phyloP scores from a whole-genome alignment of 1,284 basidiomycete genomes.

The Mycosarcoma maydis region DNA sequence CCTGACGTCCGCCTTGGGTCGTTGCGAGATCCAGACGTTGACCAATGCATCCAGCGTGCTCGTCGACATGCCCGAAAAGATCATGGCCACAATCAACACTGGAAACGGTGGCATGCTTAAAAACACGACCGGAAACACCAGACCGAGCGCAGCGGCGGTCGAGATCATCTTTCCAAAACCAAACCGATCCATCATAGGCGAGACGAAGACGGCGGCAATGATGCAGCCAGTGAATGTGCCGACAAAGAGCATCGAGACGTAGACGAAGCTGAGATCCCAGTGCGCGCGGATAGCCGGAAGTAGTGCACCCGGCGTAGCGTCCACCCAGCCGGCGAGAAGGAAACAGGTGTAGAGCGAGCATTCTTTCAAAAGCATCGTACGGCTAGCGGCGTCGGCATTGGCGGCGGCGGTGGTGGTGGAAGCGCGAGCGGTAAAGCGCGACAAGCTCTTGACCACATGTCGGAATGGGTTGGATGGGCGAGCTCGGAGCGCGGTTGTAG shows the following conservation, averaged over 20 bases:
- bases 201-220: constrained; percentile 27
- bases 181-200: constrained; percentile 33
- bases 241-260: constrained; percentile 49
- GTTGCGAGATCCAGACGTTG: constrained; percentile 42
- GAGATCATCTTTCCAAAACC: constrained; percentile 43
- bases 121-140: constrained; percentile 34
- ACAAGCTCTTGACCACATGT: constrained; percentile 24
- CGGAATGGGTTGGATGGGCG: constrained; percentile 11
- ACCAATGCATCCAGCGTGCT: constrained; percentile 33
- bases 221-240: constrained; percentile 49
- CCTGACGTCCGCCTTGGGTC: constrained; percentile 41
- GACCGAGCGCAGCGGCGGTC: constrained; percentile 18
- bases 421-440: constrained; percentile 1
- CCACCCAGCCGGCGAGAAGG: constrained; percentile 45
- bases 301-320: constrained; percentile 45
- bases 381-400: constrained; percentile 3
- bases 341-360: constrained; percentile 38
- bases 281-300: constrained; percentile 43
- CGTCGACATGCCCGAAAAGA: constrained; percentile 30
- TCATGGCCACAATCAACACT: constrained; percentile 42
- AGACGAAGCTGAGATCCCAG: constrained; percentile 38
- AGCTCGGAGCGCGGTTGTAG: constrained; percentile 3
- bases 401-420: neutral
- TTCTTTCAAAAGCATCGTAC: constrained; percentile 39
- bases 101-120: constrained; percentile 46